Evolutionary conservation across 2,329 filamentous ascomycete genomes (phyloP).

Genomic region (Penicillium sp.): DNA sequence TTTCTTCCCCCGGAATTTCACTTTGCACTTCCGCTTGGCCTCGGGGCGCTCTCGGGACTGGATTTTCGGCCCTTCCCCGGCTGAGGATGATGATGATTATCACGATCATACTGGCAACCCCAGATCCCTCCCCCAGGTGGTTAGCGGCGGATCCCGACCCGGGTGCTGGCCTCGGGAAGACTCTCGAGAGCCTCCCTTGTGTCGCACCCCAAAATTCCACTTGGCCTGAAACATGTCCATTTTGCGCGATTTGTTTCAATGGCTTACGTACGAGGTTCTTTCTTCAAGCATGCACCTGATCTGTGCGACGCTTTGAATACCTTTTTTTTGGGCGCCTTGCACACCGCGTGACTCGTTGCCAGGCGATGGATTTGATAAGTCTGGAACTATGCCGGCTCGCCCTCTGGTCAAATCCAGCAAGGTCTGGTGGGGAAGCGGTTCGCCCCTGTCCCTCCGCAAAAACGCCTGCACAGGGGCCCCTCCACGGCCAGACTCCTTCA

Average conservation of each 20-base stretch:
- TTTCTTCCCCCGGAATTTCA: conserved; percentile 1
- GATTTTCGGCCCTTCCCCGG: conserved; percentile 6
- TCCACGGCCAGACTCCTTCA: background rate
- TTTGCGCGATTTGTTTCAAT: conserved; percentile 27
- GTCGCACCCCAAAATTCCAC: background rate
- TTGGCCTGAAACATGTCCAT: conserved; percentile 11
- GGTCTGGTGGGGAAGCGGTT: conserved; percentile 19
- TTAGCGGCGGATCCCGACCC: conserved; percentile 31
- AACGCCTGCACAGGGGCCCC: background rate
- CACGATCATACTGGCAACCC: conserved; percentile 17
- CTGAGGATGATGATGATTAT: background rate
- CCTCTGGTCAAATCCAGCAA: conserved; percentile 17
- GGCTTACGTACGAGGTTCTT: conserved; percentile 16
- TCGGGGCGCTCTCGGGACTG: background rate
- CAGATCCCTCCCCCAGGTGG: conserved; percentile 27
- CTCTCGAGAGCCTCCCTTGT: conserved; percentile 6
- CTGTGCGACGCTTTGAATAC: conserved; percentile 4
- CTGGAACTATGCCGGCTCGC: conserved; percentile 14
- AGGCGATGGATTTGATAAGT: conserved; percentile 4
- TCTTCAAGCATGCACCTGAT: conserved; percentile 16
- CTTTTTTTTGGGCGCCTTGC: conserved; percentile 1
- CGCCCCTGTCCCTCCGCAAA: conserved; percentile 18
- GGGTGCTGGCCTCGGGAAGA: conserved; percentile 23
- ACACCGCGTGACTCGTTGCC: conserved; percentile 20
- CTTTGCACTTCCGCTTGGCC: background rate